A percentile compares a stretch with the other conserved stretches of the same genome.
Evolutionary conservation across 1,284 basidiomycete species (phyloP).

Genomic region (Mycosarcoma mackinlayi): DNA sequence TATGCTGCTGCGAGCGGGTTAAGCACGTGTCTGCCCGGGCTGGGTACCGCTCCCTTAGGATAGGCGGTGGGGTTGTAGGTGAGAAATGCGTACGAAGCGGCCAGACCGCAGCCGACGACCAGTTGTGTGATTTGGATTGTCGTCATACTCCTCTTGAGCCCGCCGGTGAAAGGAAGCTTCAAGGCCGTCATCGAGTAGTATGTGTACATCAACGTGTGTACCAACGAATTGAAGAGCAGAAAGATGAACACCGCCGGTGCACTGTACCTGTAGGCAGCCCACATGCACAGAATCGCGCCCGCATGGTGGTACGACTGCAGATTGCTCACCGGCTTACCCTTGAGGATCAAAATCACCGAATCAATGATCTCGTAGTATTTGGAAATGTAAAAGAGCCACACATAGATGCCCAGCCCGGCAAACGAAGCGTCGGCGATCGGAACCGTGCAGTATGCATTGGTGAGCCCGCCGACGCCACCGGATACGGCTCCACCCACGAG

Average conservation of each 20-base stretch:
- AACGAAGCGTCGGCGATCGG: constrained; percentile 58
- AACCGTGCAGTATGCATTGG: constrained; percentile 67
- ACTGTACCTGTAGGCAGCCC: constrained; percentile 63
- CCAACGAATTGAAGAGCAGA: constrained; percentile 51
- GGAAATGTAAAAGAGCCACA: constrained; percentile 67
- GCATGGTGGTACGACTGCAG: constrained; percentile 61
- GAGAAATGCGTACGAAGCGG: constrained; percentile 41
- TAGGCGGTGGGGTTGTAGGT: constrained; percentile 44
- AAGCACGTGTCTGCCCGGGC: constrained; percentile 33
- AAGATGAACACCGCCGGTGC: constrained; percentile 55
- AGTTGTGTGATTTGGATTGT: constrained; percentile 64
- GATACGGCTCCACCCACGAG: constrained; percentile 26
- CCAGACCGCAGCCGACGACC: constrained; percentile 49
- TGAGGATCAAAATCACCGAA: constrained; percentile 67
- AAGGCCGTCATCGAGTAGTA: constrained; percentile 66
- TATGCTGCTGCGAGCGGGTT: constrained; percentile 26
- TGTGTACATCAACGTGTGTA: constrained; percentile 59
- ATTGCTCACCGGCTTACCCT: constrained; percentile 67
- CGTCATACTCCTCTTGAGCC: constrained; percentile 63
- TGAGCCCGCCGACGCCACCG: constrained; percentile 50
- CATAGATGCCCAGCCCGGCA: constrained; percentile 54
- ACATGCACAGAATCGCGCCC: constrained; percentile 67
- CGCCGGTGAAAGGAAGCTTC: constrained; percentile 63
- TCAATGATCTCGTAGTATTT: constrained; percentile 69
- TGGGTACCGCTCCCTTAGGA: constrained; percentile 36